Evolutionary conservation across 805 yeast species (phyloP).

Genomic region (Monosporozyma yasuniensis): DNA sequence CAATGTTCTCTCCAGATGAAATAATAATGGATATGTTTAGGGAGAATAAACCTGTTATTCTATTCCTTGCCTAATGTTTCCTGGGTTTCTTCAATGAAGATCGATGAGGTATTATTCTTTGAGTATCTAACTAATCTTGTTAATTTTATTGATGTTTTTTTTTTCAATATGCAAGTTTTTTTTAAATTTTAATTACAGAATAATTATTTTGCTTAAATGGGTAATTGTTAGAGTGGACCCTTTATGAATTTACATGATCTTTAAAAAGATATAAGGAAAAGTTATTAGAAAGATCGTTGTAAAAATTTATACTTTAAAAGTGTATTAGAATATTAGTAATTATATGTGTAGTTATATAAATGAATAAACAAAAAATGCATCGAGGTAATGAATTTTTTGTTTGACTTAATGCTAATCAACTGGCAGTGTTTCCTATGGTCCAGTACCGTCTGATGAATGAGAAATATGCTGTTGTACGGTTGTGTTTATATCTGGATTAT

Average conservation of each 20-base stretch:
- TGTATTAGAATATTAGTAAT: neutral
- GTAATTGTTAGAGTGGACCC: neutral
- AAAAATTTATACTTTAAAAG: neutral
- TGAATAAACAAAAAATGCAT: neutral
- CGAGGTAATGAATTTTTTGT: neutral
- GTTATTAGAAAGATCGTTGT: neutral
- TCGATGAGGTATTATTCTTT: neutral
- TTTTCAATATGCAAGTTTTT: neutral
- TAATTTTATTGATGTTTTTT: neutral
- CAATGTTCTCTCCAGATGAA: neutral
- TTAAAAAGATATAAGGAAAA: neutral
- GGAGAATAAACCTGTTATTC: neutral
- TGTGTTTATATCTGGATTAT: neutral
- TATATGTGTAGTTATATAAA: neutral
- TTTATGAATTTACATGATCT: neutral
- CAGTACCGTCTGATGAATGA: neutral
- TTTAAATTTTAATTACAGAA: neutral
- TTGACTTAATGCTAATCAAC: neutral
- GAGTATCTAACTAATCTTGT: neutral
- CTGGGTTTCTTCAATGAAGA: neutral
- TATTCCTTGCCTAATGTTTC: neutral
- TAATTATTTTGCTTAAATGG: neutral
- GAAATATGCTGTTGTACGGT: neutral
- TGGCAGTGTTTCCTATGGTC: neutral
- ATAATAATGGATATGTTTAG: neutral